Conservation (phyloP, 306 rosid genomes). For the Citrullus colocynthis region DNA sequence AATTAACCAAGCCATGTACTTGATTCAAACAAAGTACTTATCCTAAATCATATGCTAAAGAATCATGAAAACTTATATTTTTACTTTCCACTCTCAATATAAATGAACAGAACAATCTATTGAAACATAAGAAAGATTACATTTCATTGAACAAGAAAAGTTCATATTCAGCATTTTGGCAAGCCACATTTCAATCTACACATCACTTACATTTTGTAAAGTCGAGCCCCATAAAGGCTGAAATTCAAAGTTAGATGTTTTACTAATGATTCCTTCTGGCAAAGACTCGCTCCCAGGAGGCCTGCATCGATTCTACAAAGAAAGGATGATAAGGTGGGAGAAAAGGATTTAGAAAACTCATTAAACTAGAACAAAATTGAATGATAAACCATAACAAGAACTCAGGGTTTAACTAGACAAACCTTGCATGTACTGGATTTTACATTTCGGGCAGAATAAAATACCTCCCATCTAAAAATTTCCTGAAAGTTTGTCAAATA, state of each 20-base stretch:
- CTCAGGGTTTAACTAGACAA: neutral
- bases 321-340: neutral
- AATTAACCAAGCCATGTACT: neutral
- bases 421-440: slow-evolving; percentile 52
- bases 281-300: slow-evolving; percentile 23
- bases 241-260: slow-evolving; percentile 29
- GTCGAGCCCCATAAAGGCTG: slow-evolving; percentile 36
- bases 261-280: slow-evolving; percentile 30
- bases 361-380: neutral
- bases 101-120: neutral
- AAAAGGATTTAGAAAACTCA: neutral
- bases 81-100: neutral
- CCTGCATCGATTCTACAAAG: slow-evolving; percentile 24
- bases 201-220: slow-evolving; percentile 14
- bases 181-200: neutral
- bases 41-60: neutral
- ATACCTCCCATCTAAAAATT: slow-evolving; percentile 49
- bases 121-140: neutral
- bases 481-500: slow-evolving; percentile 33
- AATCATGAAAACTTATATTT: neutral
- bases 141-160: neutral
- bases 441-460: slow-evolving; percentile 16
- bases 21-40: neutral
- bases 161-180: neutral
- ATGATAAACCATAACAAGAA: neutral